phyloP scores from a whole-genome alignment of 257 asterid species.

The Petunia axillaris region DNA sequence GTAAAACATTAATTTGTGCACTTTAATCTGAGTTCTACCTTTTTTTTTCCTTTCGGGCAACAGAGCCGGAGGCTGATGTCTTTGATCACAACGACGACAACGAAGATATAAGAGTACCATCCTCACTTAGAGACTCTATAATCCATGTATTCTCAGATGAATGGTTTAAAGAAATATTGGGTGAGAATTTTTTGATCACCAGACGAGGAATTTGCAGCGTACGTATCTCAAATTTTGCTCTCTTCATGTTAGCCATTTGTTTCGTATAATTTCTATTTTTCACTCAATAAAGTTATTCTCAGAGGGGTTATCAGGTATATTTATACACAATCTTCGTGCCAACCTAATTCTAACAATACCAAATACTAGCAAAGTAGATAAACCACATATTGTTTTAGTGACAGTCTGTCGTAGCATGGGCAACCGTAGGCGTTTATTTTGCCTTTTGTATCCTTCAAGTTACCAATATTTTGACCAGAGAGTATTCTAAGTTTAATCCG shows the following conservation, averaged over 20 bases:
- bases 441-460: no score
- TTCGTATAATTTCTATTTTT: background rate
- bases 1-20: background rate
- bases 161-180: slow-evolving; percentile 58
- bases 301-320: no score
- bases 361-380: no score
- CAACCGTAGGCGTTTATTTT: no score
- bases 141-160: slow-evolving; percentile 71
- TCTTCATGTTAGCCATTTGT: background rate
- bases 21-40: background rate
- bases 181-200: slow-evolving; percentile 70
- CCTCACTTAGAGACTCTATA: slow-evolving; percentile 69
- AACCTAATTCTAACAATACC: no score
- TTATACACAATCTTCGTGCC: no score
- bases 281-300: no score
- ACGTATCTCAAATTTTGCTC: background rate
- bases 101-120: slow-evolving; percentile 52
- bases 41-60: slow-evolving; percentile 15
- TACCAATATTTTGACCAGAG: no score
- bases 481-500: no score
- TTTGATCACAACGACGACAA: slow-evolving; percentile 50
- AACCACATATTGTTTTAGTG: no score
- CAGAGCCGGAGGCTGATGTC: slow-evolving; percentile 77
- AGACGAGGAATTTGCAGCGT: slow-evolving; percentile 75
- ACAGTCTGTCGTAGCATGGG: no score